Evolutionary conservation across 1,139 yeast species (phyloP).

Genomic region (Yamadazyma triangularis): DNA sequence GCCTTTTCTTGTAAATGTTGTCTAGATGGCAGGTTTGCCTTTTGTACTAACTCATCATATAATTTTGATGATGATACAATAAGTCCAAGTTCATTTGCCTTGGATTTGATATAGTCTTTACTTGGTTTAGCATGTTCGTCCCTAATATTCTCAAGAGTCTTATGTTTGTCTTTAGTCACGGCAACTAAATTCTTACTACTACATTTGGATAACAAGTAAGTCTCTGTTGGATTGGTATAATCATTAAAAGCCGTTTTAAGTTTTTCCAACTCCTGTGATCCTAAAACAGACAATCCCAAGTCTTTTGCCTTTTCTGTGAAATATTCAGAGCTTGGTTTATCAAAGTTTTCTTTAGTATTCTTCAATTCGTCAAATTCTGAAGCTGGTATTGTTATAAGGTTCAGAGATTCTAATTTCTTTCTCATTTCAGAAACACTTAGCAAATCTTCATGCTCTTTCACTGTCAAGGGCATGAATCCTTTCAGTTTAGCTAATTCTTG

Average conservation of each 20-base stretch:
- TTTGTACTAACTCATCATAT: slow-evolving; percentile 24
- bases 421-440: slow-evolving; percentile 33
- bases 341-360: slow-evolving; percentile 7
- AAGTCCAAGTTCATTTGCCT: slow-evolving; percentile 30
- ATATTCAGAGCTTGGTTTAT: slow-evolving; percentile 16
- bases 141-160: slow-evolving; percentile 17
- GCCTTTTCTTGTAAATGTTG: slow-evolving; percentile 30
- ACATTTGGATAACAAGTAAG: slow-evolving; percentile 24
- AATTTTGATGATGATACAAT: slow-evolving; percentile 25
- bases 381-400: slow-evolving; percentile 31
- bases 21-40: slow-evolving; percentile 17
- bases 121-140: slow-evolving; percentile 27
- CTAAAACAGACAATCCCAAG: neutral
- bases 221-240: slow-evolving; percentile 22
- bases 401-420: slow-evolving; percentile 23
- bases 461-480: slow-evolving; percentile 25
- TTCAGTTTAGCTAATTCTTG: slow-evolving; percentile 18
- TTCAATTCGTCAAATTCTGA: slow-evolving; percentile 18
- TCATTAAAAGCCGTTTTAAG: slow-evolving; percentile 4
- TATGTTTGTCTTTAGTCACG: slow-evolving; percentile 19
- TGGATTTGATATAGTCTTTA: slow-evolving; percentile 19
- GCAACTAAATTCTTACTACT: slow-evolving; percentile 20
- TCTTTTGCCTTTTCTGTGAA: slow-evolving; percentile 14
- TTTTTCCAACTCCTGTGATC: neutral
- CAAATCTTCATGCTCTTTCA: slow-evolving; percentile 23